Base-by-base conservation (phyloP, 768 basidiomycete species). In the Infundibulicybe gibba region DNA sequence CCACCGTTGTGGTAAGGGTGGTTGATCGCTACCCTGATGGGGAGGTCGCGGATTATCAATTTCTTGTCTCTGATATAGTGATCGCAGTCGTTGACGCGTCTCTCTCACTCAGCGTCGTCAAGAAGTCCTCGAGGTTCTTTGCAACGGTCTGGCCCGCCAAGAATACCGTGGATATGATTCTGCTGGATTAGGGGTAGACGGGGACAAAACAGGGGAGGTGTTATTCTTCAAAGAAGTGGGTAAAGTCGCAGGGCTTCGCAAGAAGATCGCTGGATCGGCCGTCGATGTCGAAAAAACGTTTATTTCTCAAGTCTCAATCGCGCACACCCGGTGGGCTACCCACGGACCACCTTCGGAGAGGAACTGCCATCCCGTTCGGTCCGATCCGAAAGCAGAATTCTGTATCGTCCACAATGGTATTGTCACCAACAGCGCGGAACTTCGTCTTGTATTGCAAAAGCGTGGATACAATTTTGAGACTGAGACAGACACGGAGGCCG, bases 151-250 rank as follows among this genome's bases (percentile, higher is more conserved):
- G 49, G 84, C 90, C 45, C 85, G 97, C 49, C 85, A 97, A 56
- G 97, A 99, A 66, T 99, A 99, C 69, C 88, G 97, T 62, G 97
- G 97, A 34, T 99, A 99, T 63, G 97, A 99, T 65, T 93, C 90
- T 55, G 97, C 95, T 16, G 90, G 90, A 57, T 69, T 93, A 38
- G 84, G 85, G 49, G 80, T 97, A 55, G 97, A 99, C 60, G 95
- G 94, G 35, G 94, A 98, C 73, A 83, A 84, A 55, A 70, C 82
- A 1, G 83, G 83, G 39, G 70, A 85, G 41, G 76, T 91, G 40
- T 49, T 88, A 41, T 92, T 83, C 72, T 97, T 94, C 83, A 97
- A 97, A 75, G 87, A 95, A 66, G 97, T 98, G 43, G 97, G 97
- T 66, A 99, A 99, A 67, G 97, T 99, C 45, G 87, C 87, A 39